These are phyloP conservation scores for Talaromyces liani DNA, from an alignment of 495 filamentous ascomycete genomes.

Conservation along the genomic window DNA sequence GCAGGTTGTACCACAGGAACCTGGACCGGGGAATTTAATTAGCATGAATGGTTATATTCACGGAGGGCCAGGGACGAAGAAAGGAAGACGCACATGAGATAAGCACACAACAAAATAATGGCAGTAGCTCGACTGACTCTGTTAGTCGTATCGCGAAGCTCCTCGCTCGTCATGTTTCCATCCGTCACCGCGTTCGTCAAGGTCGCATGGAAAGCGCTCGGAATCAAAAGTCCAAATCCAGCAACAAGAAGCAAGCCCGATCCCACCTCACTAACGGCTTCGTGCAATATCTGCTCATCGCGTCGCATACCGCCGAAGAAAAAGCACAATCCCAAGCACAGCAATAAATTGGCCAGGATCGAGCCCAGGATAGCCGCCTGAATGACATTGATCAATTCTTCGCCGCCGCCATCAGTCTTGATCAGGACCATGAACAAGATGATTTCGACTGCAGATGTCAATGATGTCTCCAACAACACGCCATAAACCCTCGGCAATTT, in stretches of 20 bases:
- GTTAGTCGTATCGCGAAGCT: constrained; percentile 43
- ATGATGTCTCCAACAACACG: constrained; percentile 66
- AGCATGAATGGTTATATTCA: neutral
- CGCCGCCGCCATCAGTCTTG: constrained; percentile 20
- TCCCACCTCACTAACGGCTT: constrained; percentile 73
- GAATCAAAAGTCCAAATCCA: constrained; percentile 74
- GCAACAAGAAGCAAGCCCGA: constrained; percentile 75
- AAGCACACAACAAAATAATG: constrained; percentile 73
- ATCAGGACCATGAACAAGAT: constrained; percentile 72
- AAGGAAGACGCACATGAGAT: constrained; percentile 38
- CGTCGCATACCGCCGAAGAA: constrained; percentile 64
- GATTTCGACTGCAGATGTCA: constrained; percentile 74
- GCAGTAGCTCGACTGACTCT: constrained; percentile 69
- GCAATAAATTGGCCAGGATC: constrained; percentile 68
- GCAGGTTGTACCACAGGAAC: constrained; percentile 75
- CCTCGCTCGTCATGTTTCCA: constrained; percentile 18
- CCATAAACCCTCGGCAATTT: constrained; percentile 75
- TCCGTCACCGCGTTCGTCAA: constrained; percentile 32
- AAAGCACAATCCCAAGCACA: constrained; percentile 74
- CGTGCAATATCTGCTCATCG: constrained; percentile 61
- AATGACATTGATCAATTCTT: constrained; percentile 60
- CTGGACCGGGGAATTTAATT: constrained; percentile 22
- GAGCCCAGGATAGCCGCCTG: constrained; percentile 77
- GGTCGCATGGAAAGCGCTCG: constrained; percentile 66
- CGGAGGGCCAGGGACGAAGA: constrained; percentile 3